Evolutionary conservation across 1,139 yeast species (phyloP).

Genomic region (Taiozyma sp.): DNA sequence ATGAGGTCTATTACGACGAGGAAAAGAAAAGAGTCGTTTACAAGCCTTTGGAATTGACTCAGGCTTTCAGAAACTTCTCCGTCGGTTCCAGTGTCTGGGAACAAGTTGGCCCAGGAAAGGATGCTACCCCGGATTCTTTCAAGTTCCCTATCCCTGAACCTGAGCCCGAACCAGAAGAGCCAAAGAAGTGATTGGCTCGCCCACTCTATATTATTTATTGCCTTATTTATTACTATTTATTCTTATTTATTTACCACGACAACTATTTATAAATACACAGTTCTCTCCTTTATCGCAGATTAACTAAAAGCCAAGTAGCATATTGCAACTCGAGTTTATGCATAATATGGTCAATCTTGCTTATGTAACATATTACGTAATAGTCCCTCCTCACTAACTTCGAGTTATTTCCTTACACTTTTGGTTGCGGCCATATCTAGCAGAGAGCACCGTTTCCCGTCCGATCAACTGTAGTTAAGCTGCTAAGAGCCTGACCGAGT

Average conservation of each 20-base stretch:
- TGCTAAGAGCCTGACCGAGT: no score
- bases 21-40: slow-evolving; percentile 87
- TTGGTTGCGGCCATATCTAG: no score
- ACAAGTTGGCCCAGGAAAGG: slow-evolving; percentile 86
- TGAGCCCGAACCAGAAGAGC: slow-evolving; percentile 50
- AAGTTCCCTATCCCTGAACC: slow-evolving; percentile 82
- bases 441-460: no score
- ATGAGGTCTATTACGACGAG: slow-evolving; percentile 86
- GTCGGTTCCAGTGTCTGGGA: slow-evolving; percentile 92
- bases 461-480: no score
- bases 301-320: no score
- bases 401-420: no score
- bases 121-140: slow-evolving; percentile 75
- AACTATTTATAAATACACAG: not conserved
- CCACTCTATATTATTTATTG: slow-evolving; percentile 9
- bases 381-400: no score
- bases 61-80: slow-evolving; percentile 87
- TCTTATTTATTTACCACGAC: not conserved
- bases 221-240: not conserved
- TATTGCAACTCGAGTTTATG: no score
- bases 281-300: not conserved
- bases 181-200: slow-evolving; percentile 15
- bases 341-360: no score
- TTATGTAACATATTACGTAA: no score
- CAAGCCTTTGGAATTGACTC: slow-evolving; percentile 87